Percentiles rank a stretch among this genome's conserved stretches.
These are phyloP conservation scores for Grosmannia serpens DNA, from an alignment of 2,329 filamentous ascomycete genomes.

Conservation along the genomic window DNA sequence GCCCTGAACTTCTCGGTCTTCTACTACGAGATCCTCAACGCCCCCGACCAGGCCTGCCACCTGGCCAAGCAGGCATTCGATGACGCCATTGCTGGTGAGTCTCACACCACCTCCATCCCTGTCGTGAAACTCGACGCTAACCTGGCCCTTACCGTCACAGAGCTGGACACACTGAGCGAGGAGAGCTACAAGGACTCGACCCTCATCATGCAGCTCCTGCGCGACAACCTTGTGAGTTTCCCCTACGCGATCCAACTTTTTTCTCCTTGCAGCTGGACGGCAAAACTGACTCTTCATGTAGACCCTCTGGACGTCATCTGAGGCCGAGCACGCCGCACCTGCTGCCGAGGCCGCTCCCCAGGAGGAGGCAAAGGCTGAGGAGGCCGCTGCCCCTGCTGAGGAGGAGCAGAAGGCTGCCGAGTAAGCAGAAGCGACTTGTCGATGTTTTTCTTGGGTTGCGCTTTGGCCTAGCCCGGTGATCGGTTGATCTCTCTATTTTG, in stretches of 20 bases:
- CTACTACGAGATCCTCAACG: slow-evolving; percentile 99
- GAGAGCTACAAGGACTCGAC: slow-evolving; percentile 99
- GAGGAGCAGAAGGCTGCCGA: slow-evolving; percentile 61
- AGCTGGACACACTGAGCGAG: slow-evolving; percentile 93
- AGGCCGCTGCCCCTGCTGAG: slow-evolving; percentile 32
- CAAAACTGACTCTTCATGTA: slow-evolving; percentile 24
- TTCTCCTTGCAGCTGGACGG: neutral
- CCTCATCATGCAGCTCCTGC: slow-evolving; percentile 96
- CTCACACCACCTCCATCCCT: neutral
- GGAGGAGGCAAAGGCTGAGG: slow-evolving; percentile 44
- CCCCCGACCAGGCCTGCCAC: slow-evolving; percentile 95
- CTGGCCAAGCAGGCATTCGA: slow-evolving; percentile 93
- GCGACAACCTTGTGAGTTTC: slow-evolving; percentile 75
- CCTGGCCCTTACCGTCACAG: slow-evolving; percentile 29
- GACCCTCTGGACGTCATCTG: slow-evolving; percentile 99
- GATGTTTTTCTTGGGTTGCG: slow-evolving; percentile 16
- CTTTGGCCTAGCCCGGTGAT: slow-evolving; percentile 25
- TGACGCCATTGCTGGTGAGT: slow-evolving; percentile 73
- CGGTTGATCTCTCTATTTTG: slow-evolving; percentile 27
- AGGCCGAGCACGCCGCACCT: slow-evolving; percentile 69
- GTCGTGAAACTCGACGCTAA: slow-evolving; percentile 12
- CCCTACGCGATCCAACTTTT: slow-evolving; percentile 18
- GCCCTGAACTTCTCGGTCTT: slow-evolving; percentile 97
- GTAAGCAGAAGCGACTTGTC: slow-evolving; percentile 26
- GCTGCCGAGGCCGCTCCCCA: slow-evolving; percentile 39